These are phyloP conservation scores for Phytophthora crassamura DNA, from an alignment of 352 stramenopile species.

Conservation along the genomic window DNA sequence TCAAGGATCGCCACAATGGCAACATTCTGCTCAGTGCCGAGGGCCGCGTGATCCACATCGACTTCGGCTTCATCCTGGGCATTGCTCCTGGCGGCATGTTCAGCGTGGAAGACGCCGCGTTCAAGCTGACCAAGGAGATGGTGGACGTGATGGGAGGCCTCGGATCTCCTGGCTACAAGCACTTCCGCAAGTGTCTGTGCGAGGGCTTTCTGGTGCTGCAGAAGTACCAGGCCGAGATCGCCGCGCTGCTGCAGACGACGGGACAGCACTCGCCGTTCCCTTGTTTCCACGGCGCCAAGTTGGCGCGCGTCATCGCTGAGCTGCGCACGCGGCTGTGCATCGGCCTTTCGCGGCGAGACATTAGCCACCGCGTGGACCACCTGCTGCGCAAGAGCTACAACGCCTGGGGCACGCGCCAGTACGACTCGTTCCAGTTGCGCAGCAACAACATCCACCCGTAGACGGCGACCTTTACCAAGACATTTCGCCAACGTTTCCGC, in stretches of 20 bases:
- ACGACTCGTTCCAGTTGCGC: slow-evolving; percentile 90
- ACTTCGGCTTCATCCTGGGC: slow-evolving; percentile 99
- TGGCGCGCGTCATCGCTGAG: slow-evolving; percentile 67
- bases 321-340: slow-evolving; percentile 75
- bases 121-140: slow-evolving; percentile 99
- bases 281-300: slow-evolving; percentile 88
- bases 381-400: slow-evolving; percentile 91
- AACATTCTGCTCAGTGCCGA: slow-evolving; percentile 98
- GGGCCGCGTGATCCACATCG: slow-evolving; percentile 98
- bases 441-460: slow-evolving; percentile 92
- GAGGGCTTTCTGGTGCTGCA: slow-evolving; percentile 95
- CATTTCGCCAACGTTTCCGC: no score
- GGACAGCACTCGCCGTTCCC: slow-evolving; percentile 95
- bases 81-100: slow-evolving; percentile 98
- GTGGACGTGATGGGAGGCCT: slow-evolving; percentile 95
- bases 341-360: slow-evolving; percentile 66
- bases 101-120: slow-evolving; percentile 97
- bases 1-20: slow-evolving; percentile 99
- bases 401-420: slow-evolving; percentile 89
- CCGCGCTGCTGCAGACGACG: slow-evolving; percentile 95
- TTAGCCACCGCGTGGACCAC: slow-evolving; percentile 76
- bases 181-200: slow-evolving; percentile 93
- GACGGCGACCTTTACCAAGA: no score
- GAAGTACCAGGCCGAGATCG: slow-evolving; percentile 93
- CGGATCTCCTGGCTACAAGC: slow-evolving; percentile 85